These are phyloP conservation scores for Penstemon barbatus DNA, from an alignment of 257 asterid species.

Conservation along the genomic window DNA sequence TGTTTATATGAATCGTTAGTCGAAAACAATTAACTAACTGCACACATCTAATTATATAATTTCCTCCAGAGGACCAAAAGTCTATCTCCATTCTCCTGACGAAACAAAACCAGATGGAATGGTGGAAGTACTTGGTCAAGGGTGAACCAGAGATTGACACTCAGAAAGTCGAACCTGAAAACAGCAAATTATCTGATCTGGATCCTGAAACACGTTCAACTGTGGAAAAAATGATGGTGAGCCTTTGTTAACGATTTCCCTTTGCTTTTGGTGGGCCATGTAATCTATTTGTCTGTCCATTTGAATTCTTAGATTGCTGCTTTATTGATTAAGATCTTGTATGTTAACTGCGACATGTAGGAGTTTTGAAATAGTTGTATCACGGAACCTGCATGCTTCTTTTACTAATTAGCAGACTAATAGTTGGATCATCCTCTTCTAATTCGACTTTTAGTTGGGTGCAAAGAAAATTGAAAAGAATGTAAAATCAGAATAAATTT, in stretches of 20 bases:
- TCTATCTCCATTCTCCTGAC: constrained; percentile 68
- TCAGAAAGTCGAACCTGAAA: constrained; percentile 85
- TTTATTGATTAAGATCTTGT: neutral
- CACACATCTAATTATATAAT: neutral
- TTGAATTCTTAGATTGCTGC: neutral
- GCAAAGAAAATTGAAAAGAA: too few species aligned
- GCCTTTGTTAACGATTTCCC: neutral
- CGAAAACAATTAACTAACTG: too few species aligned
- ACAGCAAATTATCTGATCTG: constrained; percentile 62
- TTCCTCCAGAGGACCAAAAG: constrained; percentile 71
- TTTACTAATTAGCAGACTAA: too few species aligned
- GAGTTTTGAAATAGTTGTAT: too few species aligned
- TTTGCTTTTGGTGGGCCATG: neutral
- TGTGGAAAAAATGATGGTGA: constrained; percentile 88
- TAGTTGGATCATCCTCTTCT: too few species aligned
- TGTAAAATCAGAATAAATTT: too few species aligned
- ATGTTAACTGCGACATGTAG: too few species aligned
- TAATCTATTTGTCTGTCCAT: neutral
- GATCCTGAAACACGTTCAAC: constrained; percentile 81
- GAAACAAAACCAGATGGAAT: constrained; percentile 78
- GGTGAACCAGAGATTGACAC: constrained; percentile 86
- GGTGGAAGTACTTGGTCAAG: constrained; percentile 89
- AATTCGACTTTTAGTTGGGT: too few species aligned
- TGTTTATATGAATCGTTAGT: too few species aligned
- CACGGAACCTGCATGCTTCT: too few species aligned